Percentiles rank a stretch among this genome's conserved stretches.
Conservation (phyloP, 2,329 filamentous ascomycete genomes). For the Neonectria punicea region DNA sequence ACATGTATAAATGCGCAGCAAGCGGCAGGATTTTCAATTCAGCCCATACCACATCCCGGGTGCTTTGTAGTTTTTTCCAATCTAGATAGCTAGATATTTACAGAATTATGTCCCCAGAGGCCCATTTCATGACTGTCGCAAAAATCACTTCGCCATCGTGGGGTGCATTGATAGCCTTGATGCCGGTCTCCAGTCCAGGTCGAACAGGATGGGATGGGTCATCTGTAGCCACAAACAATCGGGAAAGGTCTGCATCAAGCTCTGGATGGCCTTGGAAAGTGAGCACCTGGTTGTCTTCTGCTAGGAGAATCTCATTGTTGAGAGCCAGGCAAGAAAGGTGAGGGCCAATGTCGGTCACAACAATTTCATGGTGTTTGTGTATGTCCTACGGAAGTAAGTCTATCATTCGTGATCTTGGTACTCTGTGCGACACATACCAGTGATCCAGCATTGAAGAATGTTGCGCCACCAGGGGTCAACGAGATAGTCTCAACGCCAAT, state of each 20-base stretch:
- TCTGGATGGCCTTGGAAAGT: conserved; percentile 12
- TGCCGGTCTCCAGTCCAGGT: neutral
- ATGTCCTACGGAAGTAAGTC: conserved; percentile 3
- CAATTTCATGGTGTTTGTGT: conserved; percentile 5
- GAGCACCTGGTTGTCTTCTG: conserved; percentile 6
- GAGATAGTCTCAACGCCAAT: no score
- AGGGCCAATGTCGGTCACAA: conserved; percentile 5
- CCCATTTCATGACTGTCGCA: conserved; percentile 8
- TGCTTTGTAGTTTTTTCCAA: no score
- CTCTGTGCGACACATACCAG: neutral
- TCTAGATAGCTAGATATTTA: no score
- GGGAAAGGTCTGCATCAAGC: conserved; percentile 1
- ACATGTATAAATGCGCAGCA: no score
- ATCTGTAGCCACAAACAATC: neutral
- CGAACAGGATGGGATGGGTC: neutral
- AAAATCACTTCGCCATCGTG: conserved; percentile 6
- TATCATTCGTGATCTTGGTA: neutral
- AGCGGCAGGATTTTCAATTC: no score
- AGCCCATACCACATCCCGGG: no score
- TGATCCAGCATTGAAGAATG: no score
- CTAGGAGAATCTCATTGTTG: conserved; percentile 9
- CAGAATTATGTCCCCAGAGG: neutral
- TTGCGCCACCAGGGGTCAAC: no score
- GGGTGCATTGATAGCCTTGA: neutral
- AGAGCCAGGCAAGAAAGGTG: conserved; percentile 7